Evolutionary conservation across 2,329 filamentous ascomycete genomes (phyloP).

Genomic region (Sclerotinia borealis): DNA sequence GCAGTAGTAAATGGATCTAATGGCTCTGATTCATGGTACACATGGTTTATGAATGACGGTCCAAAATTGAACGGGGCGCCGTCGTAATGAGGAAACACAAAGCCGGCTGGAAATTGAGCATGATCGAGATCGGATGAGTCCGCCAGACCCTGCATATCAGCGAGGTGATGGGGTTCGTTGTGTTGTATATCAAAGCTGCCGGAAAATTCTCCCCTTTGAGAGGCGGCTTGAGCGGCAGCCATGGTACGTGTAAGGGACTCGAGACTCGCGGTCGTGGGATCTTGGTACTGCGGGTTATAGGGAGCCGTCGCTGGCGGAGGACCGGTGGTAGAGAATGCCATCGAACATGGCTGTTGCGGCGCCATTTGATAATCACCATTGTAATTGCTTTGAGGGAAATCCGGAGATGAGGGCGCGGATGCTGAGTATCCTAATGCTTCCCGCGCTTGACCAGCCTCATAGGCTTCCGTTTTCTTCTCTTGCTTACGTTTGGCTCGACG

Average conservation of each 20-base stretch:
- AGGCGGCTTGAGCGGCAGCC: conserved; percentile 20
- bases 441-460: conserved; percentile 39
- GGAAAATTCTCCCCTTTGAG: conserved; percentile 21
- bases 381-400: conserved; percentile 22
- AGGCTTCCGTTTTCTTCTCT: conserved; percentile 49
- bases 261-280: conserved; percentile 25
- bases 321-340: conserved; percentile 16
- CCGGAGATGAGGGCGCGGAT: conserved; percentile 28
- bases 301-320: conserved; percentile 25
- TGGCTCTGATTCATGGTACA: neutral
- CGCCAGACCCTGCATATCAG: neutral
- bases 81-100: neutral
- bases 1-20: conserved; percentile 13
- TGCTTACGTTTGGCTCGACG: conserved; percentile 49
- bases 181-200: conserved; percentile 11
- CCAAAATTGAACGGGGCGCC: neutral
- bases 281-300: conserved; percentile 27
- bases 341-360: conserved; percentile 15
- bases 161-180: neutral
- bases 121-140: conserved; percentile 6
- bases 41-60: neutral
- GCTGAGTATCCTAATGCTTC: conserved; percentile 21
- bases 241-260: conserved; percentile 29
- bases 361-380: conserved; percentile 17
- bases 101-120: conserved; percentile 17